Evolutionary conservation across 208 protist species (phyloP).

Genomic region (Lotmaria passim): DNA sequence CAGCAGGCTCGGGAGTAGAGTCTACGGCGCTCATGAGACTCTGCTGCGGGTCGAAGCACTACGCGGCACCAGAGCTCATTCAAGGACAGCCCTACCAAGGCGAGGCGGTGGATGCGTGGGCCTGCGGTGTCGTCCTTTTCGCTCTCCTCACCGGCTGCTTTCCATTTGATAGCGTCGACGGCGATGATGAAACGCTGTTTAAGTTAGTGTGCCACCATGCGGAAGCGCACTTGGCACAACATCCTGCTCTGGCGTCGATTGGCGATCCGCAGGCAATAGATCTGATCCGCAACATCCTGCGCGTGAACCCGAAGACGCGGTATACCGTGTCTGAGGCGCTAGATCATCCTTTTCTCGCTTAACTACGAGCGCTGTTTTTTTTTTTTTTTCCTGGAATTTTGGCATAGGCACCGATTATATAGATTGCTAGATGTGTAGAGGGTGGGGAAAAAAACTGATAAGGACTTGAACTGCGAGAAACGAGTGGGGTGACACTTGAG

Average conservation of each 20-base stretch:
- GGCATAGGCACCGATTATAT: not conserved
- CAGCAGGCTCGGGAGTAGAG: too few relatives aligned
- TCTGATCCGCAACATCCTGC: constrained; percentile 70
- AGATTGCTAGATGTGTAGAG: not conserved
- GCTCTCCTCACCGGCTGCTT: constrained; percentile 90
- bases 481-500: too few relatives aligned
- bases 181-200: constrained; percentile 56
- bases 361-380: not conserved
- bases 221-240: constrained; percentile 47
- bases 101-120: constrained; percentile 95
- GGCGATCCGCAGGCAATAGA: constrained; percentile 62
- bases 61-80: constrained; percentile 94
- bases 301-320: constrained; percentile 46
- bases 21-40: constrained; percentile 47
- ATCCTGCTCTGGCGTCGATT: constrained; percentile 51
- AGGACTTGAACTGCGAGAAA: too few relatives aligned
- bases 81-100: constrained; percentile 87
- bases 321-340: constrained; percentile 63
- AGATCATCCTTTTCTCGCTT: constrained; percentile 66
- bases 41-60: constrained; percentile 87
- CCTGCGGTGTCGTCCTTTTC: constrained; percentile 94
- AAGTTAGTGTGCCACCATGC: constrained; percentile 39
- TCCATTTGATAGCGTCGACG: constrained; percentile 78
- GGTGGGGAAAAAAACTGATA: too few relatives aligned
- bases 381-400: not conserved